Evolutionary conservation across 805 yeast species (phyloP).

Genomic region (Wickerhamiella australiensis): DNA sequence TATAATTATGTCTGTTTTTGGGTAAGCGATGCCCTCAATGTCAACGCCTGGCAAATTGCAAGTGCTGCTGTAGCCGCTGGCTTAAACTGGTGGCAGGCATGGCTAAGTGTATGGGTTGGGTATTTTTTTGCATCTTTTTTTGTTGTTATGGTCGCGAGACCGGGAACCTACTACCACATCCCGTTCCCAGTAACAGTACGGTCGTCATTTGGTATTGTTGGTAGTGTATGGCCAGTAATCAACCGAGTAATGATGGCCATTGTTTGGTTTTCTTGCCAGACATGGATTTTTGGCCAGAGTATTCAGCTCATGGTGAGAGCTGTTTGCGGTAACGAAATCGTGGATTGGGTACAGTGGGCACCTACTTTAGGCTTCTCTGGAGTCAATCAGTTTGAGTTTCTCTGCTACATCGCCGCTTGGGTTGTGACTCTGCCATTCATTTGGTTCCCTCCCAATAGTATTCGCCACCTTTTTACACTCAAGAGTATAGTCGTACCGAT

Average conservation of each 20-base stretch:
- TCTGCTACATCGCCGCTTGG: conserved; percentile 72
- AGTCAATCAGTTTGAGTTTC: conserved; percentile 55
- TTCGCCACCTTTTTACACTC: conserved; percentile 69
- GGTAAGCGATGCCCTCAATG: conserved; percentile 79
- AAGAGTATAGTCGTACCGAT: conserved; percentile 66
- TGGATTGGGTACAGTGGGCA: not conserved
- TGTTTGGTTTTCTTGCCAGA: conserved; percentile 79
- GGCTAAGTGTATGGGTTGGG: conserved; percentile 81
- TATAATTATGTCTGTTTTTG: conserved; percentile 65
- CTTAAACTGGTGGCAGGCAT: conserved; percentile 77
- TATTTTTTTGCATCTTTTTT: conserved; percentile 56
- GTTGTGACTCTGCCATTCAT: conserved; percentile 61
- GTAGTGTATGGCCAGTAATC: conserved; percentile 72
- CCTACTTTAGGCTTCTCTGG: too few relatives aligned
- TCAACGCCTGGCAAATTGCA: conserved; percentile 83
- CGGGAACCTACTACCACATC: conserved; percentile 68
- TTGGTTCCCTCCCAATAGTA: conserved; percentile 66
- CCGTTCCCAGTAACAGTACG: conserved; percentile 73
- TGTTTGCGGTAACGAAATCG: conserved; percentile 36
- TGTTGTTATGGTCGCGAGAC: conserved; percentile 53
- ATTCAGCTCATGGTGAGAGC: conserved; percentile 62
- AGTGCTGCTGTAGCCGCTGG: conserved; percentile 68
- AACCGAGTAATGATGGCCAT: conserved; percentile 77
- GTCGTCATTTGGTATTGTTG: conserved; percentile 76
- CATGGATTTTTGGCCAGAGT: conserved; percentile 74